These are phyloP conservation scores for Suillus plorans DNA, from an alignment of 768 basidiomycete genomes.

Conservation along the genomic window DNA sequence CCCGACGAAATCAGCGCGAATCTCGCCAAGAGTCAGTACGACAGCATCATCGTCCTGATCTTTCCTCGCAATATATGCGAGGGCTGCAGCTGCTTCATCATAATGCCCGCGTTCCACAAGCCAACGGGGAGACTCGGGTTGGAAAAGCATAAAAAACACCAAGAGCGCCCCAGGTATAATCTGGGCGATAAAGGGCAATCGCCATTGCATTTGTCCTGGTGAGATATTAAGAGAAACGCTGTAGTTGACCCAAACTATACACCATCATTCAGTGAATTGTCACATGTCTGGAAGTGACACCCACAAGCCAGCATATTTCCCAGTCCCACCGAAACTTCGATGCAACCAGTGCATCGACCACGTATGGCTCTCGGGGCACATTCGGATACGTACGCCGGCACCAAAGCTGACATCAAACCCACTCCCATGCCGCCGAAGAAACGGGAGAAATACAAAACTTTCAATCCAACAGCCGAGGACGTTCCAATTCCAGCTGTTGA, in stretches of 20 bases:
- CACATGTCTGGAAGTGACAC: conserved; percentile 12
- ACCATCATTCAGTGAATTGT: neutral
- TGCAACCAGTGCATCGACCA: conserved; percentile 36
- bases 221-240: conserved; percentile 26
- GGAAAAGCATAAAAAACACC: conserved; percentile 34
- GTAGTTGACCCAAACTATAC: conserved; percentile 38
- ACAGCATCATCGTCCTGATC: conserved; percentile 28
- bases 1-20: neutral
- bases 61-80: conserved; percentile 28
- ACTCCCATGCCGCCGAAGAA: conserved; percentile 52
- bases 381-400: conserved; percentile 39
- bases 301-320: conserved; percentile 38
- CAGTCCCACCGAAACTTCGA: conserved; percentile 31
- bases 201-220: conserved; percentile 34
- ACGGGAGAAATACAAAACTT: conserved; percentile 35
- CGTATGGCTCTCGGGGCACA: conserved; percentile 38
- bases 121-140: conserved; percentile 45
- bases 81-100: conserved; percentile 33
- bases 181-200: conserved; percentile 36
- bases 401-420: conserved; percentile 35
- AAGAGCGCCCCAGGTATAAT: conserved; percentile 40
- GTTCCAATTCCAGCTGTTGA: conserved; percentile 33
- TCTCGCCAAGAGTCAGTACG: conserved; percentile 26
- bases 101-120: conserved; percentile 35
- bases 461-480: conserved; percentile 22